Evolutionary conservation across 2,329 filamentous ascomycete species (phyloP).

Genomic region (Akanthomyces dipterigenus): DNA sequence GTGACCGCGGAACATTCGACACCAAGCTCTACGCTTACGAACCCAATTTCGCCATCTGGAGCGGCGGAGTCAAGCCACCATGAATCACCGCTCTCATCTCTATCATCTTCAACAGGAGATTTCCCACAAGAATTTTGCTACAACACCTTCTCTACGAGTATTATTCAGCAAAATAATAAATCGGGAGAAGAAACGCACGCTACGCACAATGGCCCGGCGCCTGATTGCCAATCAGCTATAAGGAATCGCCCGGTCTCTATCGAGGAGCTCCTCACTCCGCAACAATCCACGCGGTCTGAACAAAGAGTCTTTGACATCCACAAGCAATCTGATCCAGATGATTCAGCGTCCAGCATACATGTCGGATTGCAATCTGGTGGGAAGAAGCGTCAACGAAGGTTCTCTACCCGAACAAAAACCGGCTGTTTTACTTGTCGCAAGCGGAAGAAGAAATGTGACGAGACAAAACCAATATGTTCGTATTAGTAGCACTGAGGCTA

Average conservation of each 20-base stretch:
- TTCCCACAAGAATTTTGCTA: neutral
- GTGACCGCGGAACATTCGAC: neutral
- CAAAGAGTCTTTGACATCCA: neutral
- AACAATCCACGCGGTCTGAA: neutral
- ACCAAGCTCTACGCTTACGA: neutral
- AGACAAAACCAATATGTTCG: constrained; percentile 86
- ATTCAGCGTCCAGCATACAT: neutral
- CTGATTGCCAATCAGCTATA: neutral
- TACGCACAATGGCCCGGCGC: neutral
- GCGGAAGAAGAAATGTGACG: constrained; percentile 97
- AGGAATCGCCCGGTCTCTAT: neutral
- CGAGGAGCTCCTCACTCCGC: neutral
- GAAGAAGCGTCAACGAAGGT: constrained; percentile 70
- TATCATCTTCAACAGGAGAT: neutral
- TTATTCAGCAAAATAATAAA: neutral
- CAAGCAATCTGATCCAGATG: neutral
- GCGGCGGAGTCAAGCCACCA: neutral
- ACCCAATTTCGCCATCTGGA: neutral
- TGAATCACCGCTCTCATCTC: neutral
- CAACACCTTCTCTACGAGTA: neutral
- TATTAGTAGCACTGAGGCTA: constrained; percentile 15
- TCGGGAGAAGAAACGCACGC: no score
- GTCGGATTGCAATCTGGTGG: constrained; percentile 49
- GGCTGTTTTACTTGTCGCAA: constrained; percentile 86
- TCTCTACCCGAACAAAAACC: constrained; percentile 93